A percentile compares a stretch with the other conserved stretches of the same genome.
phyloP scores from a whole-genome alignment of 2,329 filamentous ascomycete species.

The Ophioceras dolichostomum region DNA sequence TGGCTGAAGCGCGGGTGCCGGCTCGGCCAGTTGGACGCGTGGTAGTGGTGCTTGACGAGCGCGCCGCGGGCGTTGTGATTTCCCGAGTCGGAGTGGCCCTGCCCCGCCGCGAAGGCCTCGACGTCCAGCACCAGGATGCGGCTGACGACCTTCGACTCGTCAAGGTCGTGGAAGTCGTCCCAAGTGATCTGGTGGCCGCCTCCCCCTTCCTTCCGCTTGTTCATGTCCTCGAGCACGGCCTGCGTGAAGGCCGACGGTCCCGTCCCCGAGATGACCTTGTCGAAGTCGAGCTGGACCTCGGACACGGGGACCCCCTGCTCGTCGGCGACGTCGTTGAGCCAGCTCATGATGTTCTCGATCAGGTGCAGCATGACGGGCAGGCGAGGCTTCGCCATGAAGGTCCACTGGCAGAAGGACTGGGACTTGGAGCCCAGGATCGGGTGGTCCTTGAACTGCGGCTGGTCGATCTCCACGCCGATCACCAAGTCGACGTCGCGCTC shows the following conservation, averaged over 20 bases:
- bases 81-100: conserved; percentile 61
- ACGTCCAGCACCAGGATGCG: conserved; percentile 56
- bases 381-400: conserved; percentile 56
- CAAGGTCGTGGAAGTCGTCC: conserved; percentile 52
- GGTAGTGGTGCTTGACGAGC: conserved; percentile 63
- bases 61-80: conserved; percentile 55
- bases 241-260: conserved; percentile 58
- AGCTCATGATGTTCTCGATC: conserved; percentile 55
- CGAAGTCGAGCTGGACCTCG: conserved; percentile 55
- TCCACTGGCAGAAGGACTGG: conserved; percentile 64
- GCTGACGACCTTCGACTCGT: conserved; percentile 52
- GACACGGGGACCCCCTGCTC: conserved; percentile 46
- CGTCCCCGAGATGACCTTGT: conserved; percentile 62
- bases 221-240: conserved; percentile 54
- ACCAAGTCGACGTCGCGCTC: conserved; percentile 58
- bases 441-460: conserved; percentile 51
- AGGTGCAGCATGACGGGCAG: conserved; percentile 57
- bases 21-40: conserved; percentile 60
- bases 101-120: conserved; percentile 60
- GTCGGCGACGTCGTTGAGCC: conserved; percentile 47
- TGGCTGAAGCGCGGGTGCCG: conserved; percentile 55
- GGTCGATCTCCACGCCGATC: conserved; percentile 58
- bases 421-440: conserved; percentile 56
- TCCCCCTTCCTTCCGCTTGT: conserved; percentile 9
- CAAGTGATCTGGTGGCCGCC: conserved; percentile 36